A percentile compares a stretch with the other conserved stretches of the same genome.
These are phyloP conservation scores for Coniochaeta sp. DNA, from an alignment of 2,329 filamentous ascomycete species.

Conservation along the genomic window DNA sequence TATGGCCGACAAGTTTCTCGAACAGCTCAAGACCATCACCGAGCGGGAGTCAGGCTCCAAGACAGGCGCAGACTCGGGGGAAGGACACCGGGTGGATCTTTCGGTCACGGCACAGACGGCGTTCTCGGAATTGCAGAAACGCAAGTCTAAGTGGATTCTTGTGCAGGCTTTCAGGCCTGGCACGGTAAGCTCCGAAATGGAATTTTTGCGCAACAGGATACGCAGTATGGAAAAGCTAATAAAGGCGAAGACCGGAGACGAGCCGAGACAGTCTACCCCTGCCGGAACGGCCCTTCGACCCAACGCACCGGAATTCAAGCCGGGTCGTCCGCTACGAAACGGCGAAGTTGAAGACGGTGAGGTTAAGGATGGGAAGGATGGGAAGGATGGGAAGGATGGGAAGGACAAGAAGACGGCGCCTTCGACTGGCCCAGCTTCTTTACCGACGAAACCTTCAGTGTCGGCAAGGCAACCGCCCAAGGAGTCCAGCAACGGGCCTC, in stretches of 20 bases:
- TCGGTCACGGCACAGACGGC: slow-evolving; percentile 67
- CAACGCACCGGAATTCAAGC: slow-evolving; percentile 59
- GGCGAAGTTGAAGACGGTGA: slow-evolving; percentile 62
- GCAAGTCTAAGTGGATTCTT: slow-evolving; percentile 63
- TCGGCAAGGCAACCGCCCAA: slow-evolving; percentile 16
- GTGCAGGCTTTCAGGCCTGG: slow-evolving; percentile 66
- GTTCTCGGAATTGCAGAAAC: slow-evolving; percentile 61
- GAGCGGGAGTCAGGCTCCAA: slow-evolving; percentile 51
- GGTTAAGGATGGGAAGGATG: slow-evolving; percentile 65
- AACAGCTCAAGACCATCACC: slow-evolving; percentile 59
- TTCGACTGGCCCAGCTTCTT: slow-evolving; percentile 14
- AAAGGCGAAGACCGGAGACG: slow-evolving; percentile 32
- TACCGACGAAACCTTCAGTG: slow-evolving; percentile 6
- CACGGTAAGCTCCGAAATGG: slow-evolving; percentile 38
- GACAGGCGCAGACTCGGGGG: slow-evolving; percentile 29
- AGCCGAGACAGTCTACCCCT: slow-evolving; percentile 24
- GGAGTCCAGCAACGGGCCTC: slow-evolving; percentile 8
- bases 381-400: no score
- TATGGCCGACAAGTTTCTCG: slow-evolving; percentile 64
- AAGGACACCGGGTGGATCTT: slow-evolving; percentile 63
- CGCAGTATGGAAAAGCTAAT: slow-evolving; percentile 20
- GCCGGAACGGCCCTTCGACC: slow-evolving; percentile 36
- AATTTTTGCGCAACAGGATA: not conserved
- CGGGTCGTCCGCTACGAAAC: slow-evolving; percentile 19
- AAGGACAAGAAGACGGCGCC: slow-evolving; percentile 24